Evolutionary conservation across 192 early-diverging fungal species (phyloP).

Genomic region (Rhizoclosmatium globosum): DNA sequence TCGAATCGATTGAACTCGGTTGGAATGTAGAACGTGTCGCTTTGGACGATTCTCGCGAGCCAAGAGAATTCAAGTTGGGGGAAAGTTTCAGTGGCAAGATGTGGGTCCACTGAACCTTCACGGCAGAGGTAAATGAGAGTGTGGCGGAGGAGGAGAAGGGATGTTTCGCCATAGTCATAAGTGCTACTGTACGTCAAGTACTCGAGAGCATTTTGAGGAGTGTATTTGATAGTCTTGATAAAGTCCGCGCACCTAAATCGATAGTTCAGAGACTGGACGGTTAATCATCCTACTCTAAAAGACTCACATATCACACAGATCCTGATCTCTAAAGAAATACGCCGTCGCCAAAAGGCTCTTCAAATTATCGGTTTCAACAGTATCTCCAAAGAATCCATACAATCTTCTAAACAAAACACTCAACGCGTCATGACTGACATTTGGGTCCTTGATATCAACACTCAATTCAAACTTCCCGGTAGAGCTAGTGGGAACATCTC

Average conservation of each 20-base stretch:
- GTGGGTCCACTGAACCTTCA: slow-evolving; percentile 39
- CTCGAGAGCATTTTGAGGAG: slow-evolving; percentile 38
- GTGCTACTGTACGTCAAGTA: slow-evolving; percentile 47
- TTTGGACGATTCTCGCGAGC: slow-evolving; percentile 47
- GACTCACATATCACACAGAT: slow-evolving; percentile 29
- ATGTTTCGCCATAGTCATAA: slow-evolving; percentile 50
- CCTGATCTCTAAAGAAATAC: slow-evolving; percentile 48
- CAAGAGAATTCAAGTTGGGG: slow-evolving; percentile 40
- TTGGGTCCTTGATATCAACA: slow-evolving; percentile 49
- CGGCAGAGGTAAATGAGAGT: slow-evolving; percentile 50
- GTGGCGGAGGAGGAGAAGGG: slow-evolving; percentile 45
- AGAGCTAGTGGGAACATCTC: slow-evolving; percentile 35
- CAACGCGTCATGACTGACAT: slow-evolving; percentile 47
- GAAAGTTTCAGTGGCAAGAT: slow-evolving; percentile 17
- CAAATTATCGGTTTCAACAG: slow-evolving; percentile 38
- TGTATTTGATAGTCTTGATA: slow-evolving; percentile 35
- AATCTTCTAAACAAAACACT: slow-evolving; percentile 47
- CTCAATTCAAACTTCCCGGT: slow-evolving; percentile 26
- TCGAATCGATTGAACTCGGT: slow-evolving; percentile 44
- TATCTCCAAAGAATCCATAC: slow-evolving; percentile 45
- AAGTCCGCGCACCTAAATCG: slow-evolving; percentile 30
- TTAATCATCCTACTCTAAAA: background rate
- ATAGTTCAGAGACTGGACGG: background rate
- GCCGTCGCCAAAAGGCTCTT: slow-evolving; percentile 43
- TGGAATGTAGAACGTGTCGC: slow-evolving; percentile 50